Evolutionary conservation across 1,284 basidiomycete genomes (phyloP).

Genomic region (Moesziomyces antarcticus): DNA sequence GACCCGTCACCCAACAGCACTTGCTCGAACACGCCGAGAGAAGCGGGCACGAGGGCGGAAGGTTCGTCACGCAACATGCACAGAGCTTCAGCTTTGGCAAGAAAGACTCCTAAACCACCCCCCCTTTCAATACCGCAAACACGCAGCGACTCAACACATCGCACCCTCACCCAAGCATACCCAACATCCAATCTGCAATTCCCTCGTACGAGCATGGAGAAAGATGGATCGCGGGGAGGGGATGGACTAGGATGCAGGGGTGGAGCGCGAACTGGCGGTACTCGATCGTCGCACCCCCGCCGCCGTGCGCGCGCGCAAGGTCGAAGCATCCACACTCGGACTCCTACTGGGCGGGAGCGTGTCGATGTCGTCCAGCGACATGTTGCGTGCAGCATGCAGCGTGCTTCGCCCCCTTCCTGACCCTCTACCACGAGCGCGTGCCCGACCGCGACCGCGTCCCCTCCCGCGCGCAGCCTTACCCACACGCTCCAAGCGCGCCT

Average conservation of each 20-base stretch:
- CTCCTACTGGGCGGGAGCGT: constrained; percentile 27
- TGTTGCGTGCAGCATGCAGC: constrained; percentile 41
- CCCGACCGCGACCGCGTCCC: constrained; percentile 11
- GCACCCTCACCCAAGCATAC: too few species aligned
- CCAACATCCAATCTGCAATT: too few species aligned
- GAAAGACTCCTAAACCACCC: neutral
- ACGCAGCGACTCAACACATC: too few species aligned
- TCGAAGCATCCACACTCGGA: constrained; percentile 30
- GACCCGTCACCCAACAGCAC: constrained; percentile 21
- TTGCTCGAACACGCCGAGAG: constrained; percentile 5
- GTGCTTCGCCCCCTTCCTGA: constrained; percentile 12
- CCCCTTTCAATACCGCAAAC: too few species aligned
- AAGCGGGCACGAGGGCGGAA: constrained; percentile 2
- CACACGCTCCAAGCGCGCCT: neutral
- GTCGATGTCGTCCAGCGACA: constrained; percentile 43
- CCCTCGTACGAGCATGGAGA: too few species aligned
- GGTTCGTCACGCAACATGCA: constrained; percentile 9
- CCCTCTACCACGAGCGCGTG: constrained; percentile 3
- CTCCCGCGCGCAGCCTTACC: constrained; percentile 6
- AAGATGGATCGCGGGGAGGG: neutral
- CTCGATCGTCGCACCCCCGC: neutral
- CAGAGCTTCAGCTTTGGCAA: constrained; percentile 19
- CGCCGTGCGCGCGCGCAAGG: constrained; percentile 15
- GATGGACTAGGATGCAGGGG: constrained; percentile 1
- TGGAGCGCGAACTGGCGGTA: constrained; percentile 5